phyloP scores from a whole-genome alignment of 169 alveolate species.

The Neospora caninum region DNA sequence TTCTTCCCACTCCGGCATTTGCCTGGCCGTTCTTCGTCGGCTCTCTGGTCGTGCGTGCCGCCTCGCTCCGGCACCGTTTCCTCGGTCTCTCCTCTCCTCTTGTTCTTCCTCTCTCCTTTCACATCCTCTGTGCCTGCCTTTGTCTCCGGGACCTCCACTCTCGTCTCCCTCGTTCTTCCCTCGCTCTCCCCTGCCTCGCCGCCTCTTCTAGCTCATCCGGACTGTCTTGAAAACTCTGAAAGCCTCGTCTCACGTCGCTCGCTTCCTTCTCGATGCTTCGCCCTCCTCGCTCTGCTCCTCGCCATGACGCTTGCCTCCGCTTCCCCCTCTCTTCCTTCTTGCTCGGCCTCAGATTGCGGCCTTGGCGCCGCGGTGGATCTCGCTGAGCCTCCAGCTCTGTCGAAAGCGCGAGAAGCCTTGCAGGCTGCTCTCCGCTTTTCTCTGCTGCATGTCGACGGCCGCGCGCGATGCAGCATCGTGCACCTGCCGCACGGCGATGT shows the following conservation, averaged over 20 bases:
- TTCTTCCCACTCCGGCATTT: too few species aligned
- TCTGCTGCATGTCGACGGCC: conserved; percentile 70
- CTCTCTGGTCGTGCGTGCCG: too few species aligned
- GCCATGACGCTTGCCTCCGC: background rate
- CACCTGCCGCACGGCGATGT: conserved; percentile 96
- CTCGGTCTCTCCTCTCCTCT: too few species aligned
- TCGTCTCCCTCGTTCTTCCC: background rate
- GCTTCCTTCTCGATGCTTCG: background rate
- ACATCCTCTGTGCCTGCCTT: too few species aligned
- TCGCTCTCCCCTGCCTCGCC: too few species aligned
- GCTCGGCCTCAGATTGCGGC: background rate
- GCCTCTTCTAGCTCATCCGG: too few species aligned
- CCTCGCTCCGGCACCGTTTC: too few species aligned
- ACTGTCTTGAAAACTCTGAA: too few species aligned
- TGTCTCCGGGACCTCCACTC: too few species aligned
- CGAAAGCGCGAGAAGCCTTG: background rate
- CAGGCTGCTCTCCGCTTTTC: conserved; percentile 32
- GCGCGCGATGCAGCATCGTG: conserved; percentile 93
- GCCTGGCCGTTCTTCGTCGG: too few species aligned
- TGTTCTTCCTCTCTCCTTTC: too few species aligned
- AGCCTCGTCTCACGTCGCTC: background rate
- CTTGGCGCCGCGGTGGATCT: background rate
- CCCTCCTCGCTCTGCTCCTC: background rate
- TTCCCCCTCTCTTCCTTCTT: background rate
- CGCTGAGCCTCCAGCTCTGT: background rate